phyloP scores from a whole-genome alignment of 2,329 filamentous ascomycete genomes.

The Fusarium secorum region DNA sequence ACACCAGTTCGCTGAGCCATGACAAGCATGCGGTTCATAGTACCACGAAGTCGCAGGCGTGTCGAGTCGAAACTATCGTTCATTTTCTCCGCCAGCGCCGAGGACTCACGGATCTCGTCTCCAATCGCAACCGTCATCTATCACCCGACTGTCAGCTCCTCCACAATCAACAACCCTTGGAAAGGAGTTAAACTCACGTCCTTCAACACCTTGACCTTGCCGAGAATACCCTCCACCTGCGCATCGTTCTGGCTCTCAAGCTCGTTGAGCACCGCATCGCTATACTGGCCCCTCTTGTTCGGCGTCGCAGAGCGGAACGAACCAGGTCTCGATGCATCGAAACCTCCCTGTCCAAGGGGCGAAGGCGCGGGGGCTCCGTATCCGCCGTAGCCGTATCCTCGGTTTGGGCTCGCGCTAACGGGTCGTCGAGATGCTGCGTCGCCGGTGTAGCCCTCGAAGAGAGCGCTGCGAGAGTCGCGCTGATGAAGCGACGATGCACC shows the following conservation, averaged over 20 bases:
- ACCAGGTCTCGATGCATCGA: conserved; percentile 16
- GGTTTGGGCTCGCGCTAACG: conserved; percentile 56
- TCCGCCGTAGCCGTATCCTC: conserved; percentile 59
- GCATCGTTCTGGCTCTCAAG: conserved; percentile 95
- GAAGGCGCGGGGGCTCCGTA: conserved; percentile 40
- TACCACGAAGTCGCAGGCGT: conserved; percentile 79
- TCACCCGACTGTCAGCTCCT: conserved; percentile 3
- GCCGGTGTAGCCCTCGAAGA: conserved; percentile 76
- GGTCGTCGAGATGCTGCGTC: conserved; percentile 51
- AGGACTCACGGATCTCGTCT: conserved; percentile 91
- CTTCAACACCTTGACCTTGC: conserved; percentile 89
- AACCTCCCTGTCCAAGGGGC: conserved; percentile 24
- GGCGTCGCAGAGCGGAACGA: conserved; percentile 72
- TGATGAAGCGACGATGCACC: conserved; percentile 74
- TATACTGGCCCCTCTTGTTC: conserved; percentile 86
- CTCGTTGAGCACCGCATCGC: conserved; percentile 88
- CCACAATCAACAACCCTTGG: not conserved
- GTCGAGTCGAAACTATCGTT: conserved; percentile 93
- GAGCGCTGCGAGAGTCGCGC: conserved; percentile 74
- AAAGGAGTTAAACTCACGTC: conserved; percentile 67
- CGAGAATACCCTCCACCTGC: conserved; percentile 87
- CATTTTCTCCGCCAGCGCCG: conserved; percentile 90
- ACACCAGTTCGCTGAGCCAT: conserved; percentile 97
- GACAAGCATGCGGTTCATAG: conserved; percentile 95
- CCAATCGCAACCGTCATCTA: conserved; percentile 93